Conservation (phyloP, 257 asterid species). For the Cordia subcordata region DNA sequence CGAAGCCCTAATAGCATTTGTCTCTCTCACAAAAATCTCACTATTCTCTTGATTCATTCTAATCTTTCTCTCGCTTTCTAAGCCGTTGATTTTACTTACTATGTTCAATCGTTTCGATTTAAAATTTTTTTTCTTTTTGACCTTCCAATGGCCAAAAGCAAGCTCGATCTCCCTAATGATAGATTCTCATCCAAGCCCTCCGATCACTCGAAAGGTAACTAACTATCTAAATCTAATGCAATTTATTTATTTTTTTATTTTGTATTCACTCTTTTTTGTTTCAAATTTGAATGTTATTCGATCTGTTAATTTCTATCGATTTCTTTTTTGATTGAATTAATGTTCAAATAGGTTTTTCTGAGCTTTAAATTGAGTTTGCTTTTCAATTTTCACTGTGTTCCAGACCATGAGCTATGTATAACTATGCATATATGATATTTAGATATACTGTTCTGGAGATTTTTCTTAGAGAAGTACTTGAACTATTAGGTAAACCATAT, state of each 20-base stretch:
- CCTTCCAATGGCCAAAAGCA: constrained; percentile 60
- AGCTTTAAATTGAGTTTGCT: constrained; percentile 24
- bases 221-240: background rate
- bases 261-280: too few relatives aligned
- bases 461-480: too few relatives aligned
- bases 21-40: background rate
- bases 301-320: constrained; percentile 19
- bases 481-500: too few relatives aligned
- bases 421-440: background rate
- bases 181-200: constrained; percentile 51
- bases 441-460: too few relatives aligned
- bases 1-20: background rate
- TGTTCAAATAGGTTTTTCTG: constrained; percentile 27
- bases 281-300: background rate
- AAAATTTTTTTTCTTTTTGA: background rate
- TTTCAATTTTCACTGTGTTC: constrained; percentile 30
- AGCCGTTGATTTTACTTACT: constrained; percentile 26
- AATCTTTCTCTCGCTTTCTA: constrained; percentile 14
- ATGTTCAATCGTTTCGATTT: background rate
- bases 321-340: constrained; percentile 5
- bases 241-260: background rate
- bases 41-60: background rate
- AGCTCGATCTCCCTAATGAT: constrained; percentile 77
- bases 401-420: constrained; percentile 31
- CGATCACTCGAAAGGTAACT: constrained; percentile 77